Base-by-base conservation (phyloP, 2,329 filamentous ascomycete species). In the Chaetomiaceae sp. region DNA sequence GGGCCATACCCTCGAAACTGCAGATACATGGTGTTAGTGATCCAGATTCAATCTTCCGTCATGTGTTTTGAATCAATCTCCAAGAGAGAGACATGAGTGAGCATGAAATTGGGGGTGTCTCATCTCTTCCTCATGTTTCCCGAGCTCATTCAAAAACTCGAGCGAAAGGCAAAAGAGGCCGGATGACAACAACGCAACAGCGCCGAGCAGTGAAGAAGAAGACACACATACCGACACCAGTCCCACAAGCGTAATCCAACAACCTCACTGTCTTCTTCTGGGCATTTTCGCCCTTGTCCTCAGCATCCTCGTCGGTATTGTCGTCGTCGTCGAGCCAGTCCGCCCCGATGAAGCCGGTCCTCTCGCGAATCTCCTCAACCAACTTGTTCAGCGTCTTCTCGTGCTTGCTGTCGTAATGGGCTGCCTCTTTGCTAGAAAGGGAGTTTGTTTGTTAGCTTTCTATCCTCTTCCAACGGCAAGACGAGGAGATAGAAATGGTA, bases 221-320 rank as follows among this genome's bases (percentile, higher is more conserved):
- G 4, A 40, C 12, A 5, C 13, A 54, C 60, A 33, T 43, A 62
- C 60, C 57, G 44, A 58, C 38, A 17, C 60, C 60, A 44, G 60
- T 61, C 2, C 87, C 87, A 62, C 86, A 90, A 14, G 87, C 87
- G 66, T 90, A 91, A 64, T 91, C 87, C 2, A 90, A 71, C 17
- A 89, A 67, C 40, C 76, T 75, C 37, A 81, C 71, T 50, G 60
- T 62, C 61, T 59, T 70, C 42, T 54, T 58, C 1, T 42, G 25
- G 25, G 25, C 34, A 7, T 60, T 58, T 21, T 63, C 30, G 14
- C 7, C 60, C 16, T 57, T 61, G 12, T 54, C 57, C 9, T 63
- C 61, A 7, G 7, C 30, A 10, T 61, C 58, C 5, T 64, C 70
- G 2, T 68, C 62, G 1, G 66, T 63, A 13, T 65, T 63, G 8